Evolutionary conservation across 768 basidiomycete species (phyloP).

Genomic region (Tylopilus vinaceipallidus): DNA sequence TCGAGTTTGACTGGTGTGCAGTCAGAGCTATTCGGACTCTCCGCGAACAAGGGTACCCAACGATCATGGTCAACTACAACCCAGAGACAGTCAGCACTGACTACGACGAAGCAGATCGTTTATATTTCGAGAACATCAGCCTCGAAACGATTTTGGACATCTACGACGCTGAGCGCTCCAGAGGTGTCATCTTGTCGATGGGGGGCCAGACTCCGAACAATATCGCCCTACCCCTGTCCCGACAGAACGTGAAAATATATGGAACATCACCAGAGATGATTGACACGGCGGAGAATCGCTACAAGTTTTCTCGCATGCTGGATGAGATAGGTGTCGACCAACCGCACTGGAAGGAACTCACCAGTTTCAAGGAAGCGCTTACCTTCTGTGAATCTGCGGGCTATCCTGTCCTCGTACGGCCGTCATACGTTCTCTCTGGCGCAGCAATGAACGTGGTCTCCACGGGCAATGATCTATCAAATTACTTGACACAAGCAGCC

Average conservation of each 20-base stretch:
- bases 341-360: conserved; percentile 95
- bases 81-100: conserved; percentile 99
- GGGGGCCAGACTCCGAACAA: conserved; percentile 99
- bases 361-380: conserved; percentile 84
- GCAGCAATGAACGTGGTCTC: conserved; percentile 99
- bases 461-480: conserved; percentile 84
- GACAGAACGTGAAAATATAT: conserved; percentile 97
- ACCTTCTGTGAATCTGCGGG: conserved; percentile 91
- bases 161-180: conserved; percentile 85
- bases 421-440: conserved; percentile 98
- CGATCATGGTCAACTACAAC: conserved; percentile 99
- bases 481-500: conserved; percentile 91
- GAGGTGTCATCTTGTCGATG: conserved; percentile 95
- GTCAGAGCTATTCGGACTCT: conserved; percentile 95
- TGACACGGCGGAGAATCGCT: conserved; percentile 97
- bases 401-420: conserved; percentile 94
- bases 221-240: conserved; percentile 91
- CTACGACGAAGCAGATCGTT: conserved; percentile 96
- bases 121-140: conserved; percentile 99
- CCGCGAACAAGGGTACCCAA: conserved; percentile 90
- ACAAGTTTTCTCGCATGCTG: conserved; percentile 97
- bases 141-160: conserved; percentile 96
- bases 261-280: conserved; percentile 99
- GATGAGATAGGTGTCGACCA: conserved; percentile 99
- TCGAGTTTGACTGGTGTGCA: conserved; percentile 99